phyloP scores from a whole-genome alignment of 176 grass and related monocot species.

The Ensete glaucum region DNA sequence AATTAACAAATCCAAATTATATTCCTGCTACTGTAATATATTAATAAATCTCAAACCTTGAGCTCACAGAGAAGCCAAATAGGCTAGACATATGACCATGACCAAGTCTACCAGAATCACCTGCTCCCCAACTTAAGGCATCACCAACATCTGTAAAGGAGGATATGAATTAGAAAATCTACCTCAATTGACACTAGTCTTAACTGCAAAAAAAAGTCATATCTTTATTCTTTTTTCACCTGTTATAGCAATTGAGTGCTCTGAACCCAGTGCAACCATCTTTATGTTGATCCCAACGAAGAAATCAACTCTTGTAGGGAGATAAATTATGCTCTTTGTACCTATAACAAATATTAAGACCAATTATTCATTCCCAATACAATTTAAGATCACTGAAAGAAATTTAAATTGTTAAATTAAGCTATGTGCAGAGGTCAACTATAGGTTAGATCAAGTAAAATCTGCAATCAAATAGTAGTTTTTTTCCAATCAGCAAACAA shows the following conservation, averaged over 20 bases:
- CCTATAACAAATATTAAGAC: conserved; percentile 33
- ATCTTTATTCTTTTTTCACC: conserved; percentile 32
- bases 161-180: conserved; percentile 3
- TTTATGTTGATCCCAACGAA: conserved; percentile 59
- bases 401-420: no score
- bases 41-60: conserved; percentile 38
- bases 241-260: conserved; percentile 83
- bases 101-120: conserved; percentile 73
- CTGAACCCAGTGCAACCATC: conserved; percentile 68
- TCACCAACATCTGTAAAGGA: conserved; percentile 44
- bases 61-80: conserved; percentile 44
- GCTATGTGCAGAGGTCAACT: no score
- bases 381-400: neutral
- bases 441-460: neutral
- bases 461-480: neutral
- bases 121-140: conserved; percentile 90
- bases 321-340: conserved; percentile 41
- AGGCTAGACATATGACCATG: conserved; percentile 70
- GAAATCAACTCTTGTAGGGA: conserved; percentile 65
- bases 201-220: neutral
- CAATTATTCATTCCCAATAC: neutral
- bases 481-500: neutral
- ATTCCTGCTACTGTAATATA: neutral
- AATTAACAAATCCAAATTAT: neutral
- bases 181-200: neutral